Evolutionary conservation across 2,329 filamentous ascomycete genomes (phyloP), one percentile per base, ranked within the genome.

Genomic region (Dryadomyces quercus-mongolicae): DNA sequence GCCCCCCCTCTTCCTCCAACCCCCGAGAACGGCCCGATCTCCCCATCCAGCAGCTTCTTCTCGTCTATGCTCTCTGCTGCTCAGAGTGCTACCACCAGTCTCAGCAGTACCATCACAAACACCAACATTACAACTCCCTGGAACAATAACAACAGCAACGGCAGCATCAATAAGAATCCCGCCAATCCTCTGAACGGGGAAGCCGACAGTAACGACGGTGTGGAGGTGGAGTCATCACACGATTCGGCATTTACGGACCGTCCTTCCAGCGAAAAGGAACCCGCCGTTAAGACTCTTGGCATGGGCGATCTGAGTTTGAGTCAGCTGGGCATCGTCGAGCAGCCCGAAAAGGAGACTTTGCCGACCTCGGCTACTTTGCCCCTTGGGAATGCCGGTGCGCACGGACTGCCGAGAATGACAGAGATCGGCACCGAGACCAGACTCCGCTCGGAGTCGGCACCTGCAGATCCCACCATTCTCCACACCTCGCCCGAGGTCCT

Each of bases 51-150:
- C 42, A 84, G 90, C 1, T 97, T 98, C 72, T 97, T 98, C 70
- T 95, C 89, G 5, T 91, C 88, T 25, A 87, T 98, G 65, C 82
- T 98, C 59, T 92, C 89, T 44, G 92, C 86, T 48, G 93, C 93
- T 18, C 92, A 97, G 68, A 96, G 86, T 76, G 92, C 92, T 46
- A 90, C 91, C 15, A 89, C 74, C 59, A 83, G 81, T 18, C 67
- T 91, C 5, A 88, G 78, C 61, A 88, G 79, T 59, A 88, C 84
- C 49, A 84, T 96, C 49, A 80, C 81, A 50, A 91, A 82, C 65
- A 78, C 51, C 13, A 80, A 81, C 51, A 91, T 82, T 65, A 78
- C 55, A 8, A 70, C 74, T 8, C 77, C 78, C n/a, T 71, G 71
- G n/a, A 68, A 70, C 51, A 73, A 73, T 61, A 18, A 31, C 40